These are phyloP conservation scores for Pseudocercospora ulei DNA, from an alignment of 2,329 filamentous ascomycete genomes.

Conservation along the genomic window DNA sequence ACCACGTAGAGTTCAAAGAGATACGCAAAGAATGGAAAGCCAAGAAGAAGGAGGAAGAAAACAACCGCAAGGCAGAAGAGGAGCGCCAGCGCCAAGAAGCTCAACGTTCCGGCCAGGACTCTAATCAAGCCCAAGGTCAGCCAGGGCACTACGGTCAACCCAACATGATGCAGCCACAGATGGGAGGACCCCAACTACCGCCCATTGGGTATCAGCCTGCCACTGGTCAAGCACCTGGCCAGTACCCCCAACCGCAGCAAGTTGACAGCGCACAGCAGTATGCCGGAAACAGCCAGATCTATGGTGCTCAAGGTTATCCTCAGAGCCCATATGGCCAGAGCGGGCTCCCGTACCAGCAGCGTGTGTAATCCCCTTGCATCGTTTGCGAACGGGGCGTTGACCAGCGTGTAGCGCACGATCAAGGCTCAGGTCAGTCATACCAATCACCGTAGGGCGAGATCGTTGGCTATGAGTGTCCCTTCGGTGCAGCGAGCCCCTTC, in stretches of 20 bases:
- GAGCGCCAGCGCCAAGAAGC: slow-evolving; percentile 65
- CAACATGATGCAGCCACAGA: slow-evolving; percentile 41
- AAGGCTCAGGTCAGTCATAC: slow-evolving; percentile 17
- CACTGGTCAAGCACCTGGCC: slow-evolving; percentile 37
- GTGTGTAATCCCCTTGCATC: slow-evolving; percentile 25
- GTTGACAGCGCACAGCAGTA: slow-evolving; percentile 46
- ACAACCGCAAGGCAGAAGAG: slow-evolving; percentile 77
- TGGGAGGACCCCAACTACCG: slow-evolving; percentile 43
- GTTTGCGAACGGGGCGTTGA: slow-evolving; percentile 19
- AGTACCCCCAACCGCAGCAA: slow-evolving; percentile 41
- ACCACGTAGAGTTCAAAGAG: slow-evolving; percentile 80
- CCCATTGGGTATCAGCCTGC: slow-evolving; percentile 46
- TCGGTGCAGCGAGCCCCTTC: too few relatives aligned
- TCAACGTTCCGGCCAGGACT: slow-evolving; percentile 47
- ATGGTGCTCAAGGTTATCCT: slow-evolving; percentile 43
- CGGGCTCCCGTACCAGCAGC: slow-evolving; percentile 42
- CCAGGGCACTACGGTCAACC: slow-evolving; percentile 39
- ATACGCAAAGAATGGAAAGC: slow-evolving; percentile 99
- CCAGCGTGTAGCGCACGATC: slow-evolving; percentile 22
- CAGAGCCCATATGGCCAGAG: slow-evolving; percentile 44
- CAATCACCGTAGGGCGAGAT: slow-evolving; percentile 22
- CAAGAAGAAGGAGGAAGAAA: slow-evolving; percentile 97
- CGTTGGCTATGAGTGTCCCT: too few relatives aligned
- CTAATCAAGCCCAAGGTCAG: slow-evolving; percentile 42
- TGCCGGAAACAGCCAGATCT: slow-evolving; percentile 37